Evolutionary conservation across 306 rosid species (phyloP).

Genomic region (Vicia faba): DNA sequence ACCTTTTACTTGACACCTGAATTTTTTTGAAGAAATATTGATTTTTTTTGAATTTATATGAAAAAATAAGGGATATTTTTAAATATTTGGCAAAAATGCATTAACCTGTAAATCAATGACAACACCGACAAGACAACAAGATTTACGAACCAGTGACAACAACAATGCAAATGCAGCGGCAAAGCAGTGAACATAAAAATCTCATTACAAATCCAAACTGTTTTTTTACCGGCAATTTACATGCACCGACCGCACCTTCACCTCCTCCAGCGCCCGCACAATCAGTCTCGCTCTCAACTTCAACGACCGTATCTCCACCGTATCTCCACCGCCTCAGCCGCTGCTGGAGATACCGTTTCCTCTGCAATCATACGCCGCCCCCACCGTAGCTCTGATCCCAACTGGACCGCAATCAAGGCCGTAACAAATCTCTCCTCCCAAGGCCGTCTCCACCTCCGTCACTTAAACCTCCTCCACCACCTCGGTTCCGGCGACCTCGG

Average conservation of each 20-base stretch:
- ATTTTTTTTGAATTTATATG: no score
- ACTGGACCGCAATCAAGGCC: conserved; percentile 84
- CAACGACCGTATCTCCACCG: conserved; percentile 78
- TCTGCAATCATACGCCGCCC: conserved; percentile 43
- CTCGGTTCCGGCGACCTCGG: conserved; percentile 91
- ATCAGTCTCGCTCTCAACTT: conserved; percentile 90
- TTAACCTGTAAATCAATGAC: no score
- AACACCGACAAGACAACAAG: no score
- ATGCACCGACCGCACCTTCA: conserved; percentile 61
- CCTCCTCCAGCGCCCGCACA: conserved; percentile 63
- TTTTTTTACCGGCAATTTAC: no score
- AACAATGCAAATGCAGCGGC: no score
- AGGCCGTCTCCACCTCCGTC: conserved; percentile 75
- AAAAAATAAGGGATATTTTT: no score
- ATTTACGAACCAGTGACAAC: no score
- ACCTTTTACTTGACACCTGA: no score
- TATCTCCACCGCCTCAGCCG: conserved; percentile 43
- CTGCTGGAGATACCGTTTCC: conserved; percentile 5
- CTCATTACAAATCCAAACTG: no score
- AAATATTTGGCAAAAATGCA: no score
- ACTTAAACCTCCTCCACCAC: conserved; percentile 80
- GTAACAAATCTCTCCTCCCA: conserved; percentile 73
- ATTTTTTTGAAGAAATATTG: no score
- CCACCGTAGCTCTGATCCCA: conserved; percentile 63
- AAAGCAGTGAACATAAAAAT: no score